Base-by-base conservation (phyloP, 139 green algal species). In the Volvox reticuliferus region DNA sequence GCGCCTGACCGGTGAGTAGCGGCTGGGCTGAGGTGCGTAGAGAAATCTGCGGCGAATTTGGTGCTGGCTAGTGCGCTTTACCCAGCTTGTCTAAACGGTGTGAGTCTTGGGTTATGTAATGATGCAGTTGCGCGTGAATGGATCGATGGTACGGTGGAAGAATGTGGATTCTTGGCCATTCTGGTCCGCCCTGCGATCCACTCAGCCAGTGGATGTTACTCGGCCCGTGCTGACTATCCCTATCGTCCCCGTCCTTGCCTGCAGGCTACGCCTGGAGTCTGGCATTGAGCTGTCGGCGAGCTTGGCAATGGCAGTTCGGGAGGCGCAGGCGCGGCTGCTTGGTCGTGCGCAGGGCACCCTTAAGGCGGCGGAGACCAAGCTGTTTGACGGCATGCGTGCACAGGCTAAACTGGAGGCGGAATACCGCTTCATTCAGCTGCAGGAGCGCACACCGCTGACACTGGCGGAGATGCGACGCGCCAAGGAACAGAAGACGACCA, bases 401-500 rank as follows among this genome's bases (percentile, higher is more conserved):
- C 92, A 94, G 90, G 63, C 76, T 22, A 91, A 89, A 79, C 79
- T 93, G 76, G 92, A 94, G 86, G 68, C 82, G 6, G 91, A 93
- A 73, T 79, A 87, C 32, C 79, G 87, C 28, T 69, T 33, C 69
- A 82, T 89, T 28, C n/a, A 61, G 69, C 69, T 89, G 85, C 85
- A 95, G 88, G 94, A 96, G 86, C 81, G 62, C 44, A 91, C 35
- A 16, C 93, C 95, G 73, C 91, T 96, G 33, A 96, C 91, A 1
- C 88, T 96, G 88, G 88, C 79, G 12, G 94, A 96, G 92, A 87
- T 95, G 75, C 91, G 93, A 21, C 90, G 91, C 30, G 93, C 93
- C 21, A 96, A 96, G 92, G 79, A 89, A n/a, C 91, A 93, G 77
- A 95, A 95, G 88, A 93, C 95, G 65, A 78, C 85, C 68, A 89